phyloP scores from a whole-genome alignment of 2,329 filamentous ascomycete species.

The Thermoascus crustaceus region DNA sequence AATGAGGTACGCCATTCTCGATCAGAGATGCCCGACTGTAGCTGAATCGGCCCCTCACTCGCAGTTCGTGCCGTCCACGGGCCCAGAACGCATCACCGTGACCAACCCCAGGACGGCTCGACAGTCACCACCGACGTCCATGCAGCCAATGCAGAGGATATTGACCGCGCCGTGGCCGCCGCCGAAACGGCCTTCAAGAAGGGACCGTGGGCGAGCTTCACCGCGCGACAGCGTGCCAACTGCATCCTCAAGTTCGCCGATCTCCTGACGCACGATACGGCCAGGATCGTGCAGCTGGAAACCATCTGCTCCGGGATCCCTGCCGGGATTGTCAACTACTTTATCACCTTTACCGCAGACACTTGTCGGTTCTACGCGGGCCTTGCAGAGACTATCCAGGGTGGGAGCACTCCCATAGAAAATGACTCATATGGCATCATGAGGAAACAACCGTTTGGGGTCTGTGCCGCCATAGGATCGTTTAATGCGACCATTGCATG shows the following conservation, averaged over 20 bases:
- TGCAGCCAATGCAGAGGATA: slow-evolving; percentile 3
- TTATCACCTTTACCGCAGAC: neutral
- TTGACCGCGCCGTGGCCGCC: slow-evolving; percentile 3
- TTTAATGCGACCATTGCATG: slow-evolving; percentile 9
- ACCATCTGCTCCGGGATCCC: slow-evolving; percentile 11
- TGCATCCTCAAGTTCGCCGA: slow-evolving; percentile 8
- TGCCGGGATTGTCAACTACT: slow-evolving; percentile 4
- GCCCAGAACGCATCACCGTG: neutral
- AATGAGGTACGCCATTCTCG: neutral
- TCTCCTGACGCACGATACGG: slow-evolving; percentile 7
- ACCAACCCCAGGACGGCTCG: slow-evolving; percentile 5
- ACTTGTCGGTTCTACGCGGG: slow-evolving; percentile 6
- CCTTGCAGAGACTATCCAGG: slow-evolving; percentile 7
- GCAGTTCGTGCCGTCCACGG: neutral
- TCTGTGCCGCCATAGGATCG: slow-evolving; percentile 2
- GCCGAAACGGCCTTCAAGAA: slow-evolving; percentile 6
- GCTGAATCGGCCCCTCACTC: neutral
- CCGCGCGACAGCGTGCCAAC: slow-evolving; percentile 5
- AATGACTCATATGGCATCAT: slow-evolving; percentile 5
- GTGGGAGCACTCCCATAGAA: slow-evolving; percentile 8
- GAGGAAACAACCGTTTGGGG: slow-evolving; percentile 14
- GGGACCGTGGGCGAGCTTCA: slow-evolving; percentile 9
- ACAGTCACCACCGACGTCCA: slow-evolving; percentile 2
- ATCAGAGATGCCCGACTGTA: neutral
- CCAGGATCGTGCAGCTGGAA: slow-evolving; percentile 9